Percentiles rank a stretch among this genome's conserved stretches.
Evolutionary conservation across 2,329 filamentous ascomycete genomes (phyloP).

Genomic region (Fusarium avenaceum): DNA sequence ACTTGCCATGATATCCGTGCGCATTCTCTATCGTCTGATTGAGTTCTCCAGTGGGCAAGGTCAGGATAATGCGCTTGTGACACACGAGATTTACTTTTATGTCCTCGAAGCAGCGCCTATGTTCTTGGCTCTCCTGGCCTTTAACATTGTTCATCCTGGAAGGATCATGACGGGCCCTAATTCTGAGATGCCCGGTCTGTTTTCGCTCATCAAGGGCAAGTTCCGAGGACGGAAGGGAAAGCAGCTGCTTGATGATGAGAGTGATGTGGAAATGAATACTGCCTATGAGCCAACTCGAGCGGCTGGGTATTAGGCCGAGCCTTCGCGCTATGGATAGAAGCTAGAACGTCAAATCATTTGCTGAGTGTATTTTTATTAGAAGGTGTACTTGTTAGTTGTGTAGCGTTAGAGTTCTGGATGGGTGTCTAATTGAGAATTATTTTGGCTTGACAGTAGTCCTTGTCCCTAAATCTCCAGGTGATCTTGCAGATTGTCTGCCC

Average conservation of each 20-base stretch:
- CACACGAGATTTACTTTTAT: constrained; percentile 62
- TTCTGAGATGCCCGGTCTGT: constrained; percentile 40
- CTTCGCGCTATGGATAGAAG: neutral
- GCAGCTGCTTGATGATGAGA: constrained; percentile 34
- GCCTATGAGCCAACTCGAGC: constrained; percentile 7
- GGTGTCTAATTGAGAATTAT: no score
- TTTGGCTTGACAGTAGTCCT: no score
- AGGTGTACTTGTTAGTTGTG: fast-evolving
- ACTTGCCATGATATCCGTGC: constrained; percentile 56
- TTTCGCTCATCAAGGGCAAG: constrained; percentile 20
- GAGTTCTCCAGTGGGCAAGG: constrained; percentile 62
- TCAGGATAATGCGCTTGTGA: constrained; percentile 35
- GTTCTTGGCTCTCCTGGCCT: constrained; percentile 57
- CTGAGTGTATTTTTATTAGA: no score
- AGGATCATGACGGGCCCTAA: constrained; percentile 40
- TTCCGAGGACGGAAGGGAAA: constrained; percentile 9
- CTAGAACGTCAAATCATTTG: no score
- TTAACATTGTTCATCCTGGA: constrained; percentile 60
- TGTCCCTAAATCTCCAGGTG: no score
- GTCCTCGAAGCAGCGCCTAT: constrained; percentile 61
- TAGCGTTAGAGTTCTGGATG: neutral
- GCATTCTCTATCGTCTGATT: constrained; percentile 68
- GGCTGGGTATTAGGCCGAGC: neutral
- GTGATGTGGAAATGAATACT: constrained; percentile 29
- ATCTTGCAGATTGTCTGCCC: no score